Conservation (phyloP, 192 early-diverging fungal species). For the Linnemannia schmuckeri region DNA sequence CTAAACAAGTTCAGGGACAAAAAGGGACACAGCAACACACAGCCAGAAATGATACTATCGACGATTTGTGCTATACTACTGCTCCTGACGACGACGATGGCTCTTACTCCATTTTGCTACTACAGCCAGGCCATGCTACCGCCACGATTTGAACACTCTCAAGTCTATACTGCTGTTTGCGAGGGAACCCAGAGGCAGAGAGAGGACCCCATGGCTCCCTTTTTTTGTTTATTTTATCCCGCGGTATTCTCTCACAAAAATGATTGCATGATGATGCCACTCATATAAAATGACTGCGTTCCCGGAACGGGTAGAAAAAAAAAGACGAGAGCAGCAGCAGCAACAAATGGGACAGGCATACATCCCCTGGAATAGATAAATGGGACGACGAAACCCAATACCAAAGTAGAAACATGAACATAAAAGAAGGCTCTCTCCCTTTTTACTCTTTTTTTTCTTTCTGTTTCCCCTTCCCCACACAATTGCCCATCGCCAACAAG, state of each 20-base stretch:
- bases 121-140: background rate
- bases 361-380: no score
- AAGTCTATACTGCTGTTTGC: background rate
- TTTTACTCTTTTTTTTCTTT: no score
- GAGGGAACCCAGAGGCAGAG: background rate
- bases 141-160: background rate
- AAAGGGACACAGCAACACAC: background rate
- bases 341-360: background rate
- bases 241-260: background rate
- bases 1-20: background rate
- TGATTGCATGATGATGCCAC: slow-evolving; percentile 7
- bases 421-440: no score
- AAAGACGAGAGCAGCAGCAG: background rate
- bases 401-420: no score
- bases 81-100: background rate
- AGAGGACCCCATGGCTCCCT: background rate
- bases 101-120: background rate
- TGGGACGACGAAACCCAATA: no score
- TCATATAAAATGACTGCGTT: background rate
- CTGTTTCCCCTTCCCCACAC: no score
- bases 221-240: no score
- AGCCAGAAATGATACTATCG: background rate
- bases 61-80: background rate
- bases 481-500: no score
- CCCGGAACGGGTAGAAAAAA: background rate